Percentiles rank a stretch among this genome's conserved stretches.
phyloP scores from a whole-genome alignment of 2,329 filamentous ascomycete species.

The Trichoderma semiorbis region DNA sequence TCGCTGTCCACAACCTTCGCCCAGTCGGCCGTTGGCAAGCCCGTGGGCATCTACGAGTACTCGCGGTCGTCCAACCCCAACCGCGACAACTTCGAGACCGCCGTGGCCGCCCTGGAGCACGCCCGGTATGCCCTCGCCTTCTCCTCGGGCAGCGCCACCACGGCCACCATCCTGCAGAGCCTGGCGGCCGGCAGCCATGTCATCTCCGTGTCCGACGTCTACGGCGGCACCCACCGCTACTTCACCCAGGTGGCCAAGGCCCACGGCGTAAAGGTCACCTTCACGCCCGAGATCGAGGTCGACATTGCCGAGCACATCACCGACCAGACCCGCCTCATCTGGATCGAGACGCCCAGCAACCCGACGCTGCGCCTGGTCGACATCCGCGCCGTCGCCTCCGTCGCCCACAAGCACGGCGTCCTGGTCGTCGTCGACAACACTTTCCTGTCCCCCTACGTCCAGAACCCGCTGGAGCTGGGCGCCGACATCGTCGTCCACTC shows the following conservation, averaged over 20 bases:
- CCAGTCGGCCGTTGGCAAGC: conserved; percentile 83
- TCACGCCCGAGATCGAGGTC: conserved; percentile 86
- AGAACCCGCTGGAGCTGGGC: conserved; percentile 92
- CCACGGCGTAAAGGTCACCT: conserved; percentile 91
- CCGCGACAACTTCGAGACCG: conserved; percentile 87
- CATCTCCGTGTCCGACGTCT: conserved; percentile 94
- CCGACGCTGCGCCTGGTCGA: conserved; percentile 91
- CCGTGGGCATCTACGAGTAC: conserved; percentile 89
- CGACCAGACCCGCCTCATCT: conserved; percentile 86
- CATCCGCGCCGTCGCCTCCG: conserved; percentile 77
- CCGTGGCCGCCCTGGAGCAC: conserved; percentile 87
- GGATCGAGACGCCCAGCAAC: conserved; percentile 94
- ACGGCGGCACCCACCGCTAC: conserved; percentile 96
- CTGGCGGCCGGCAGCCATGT: conserved; percentile 89
- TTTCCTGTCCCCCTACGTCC: conserved; percentile 92
- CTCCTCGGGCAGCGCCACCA: conserved; percentile 89
- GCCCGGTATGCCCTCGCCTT: conserved; percentile 92
- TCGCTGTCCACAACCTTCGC: conserved; percentile 95
- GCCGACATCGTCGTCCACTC: conserved; percentile 96
- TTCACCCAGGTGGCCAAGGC: conserved; percentile 97
- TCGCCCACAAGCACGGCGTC: conserved; percentile 84
- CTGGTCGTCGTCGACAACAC: conserved; percentile 99
- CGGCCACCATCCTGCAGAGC: conserved; percentile 88
- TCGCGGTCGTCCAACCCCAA: conserved; percentile 92
- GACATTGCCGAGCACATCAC: conserved; percentile 83